Conservation (phyloP, 1,284 basidiomycete species). For the Tausonia pullulans region DNA sequence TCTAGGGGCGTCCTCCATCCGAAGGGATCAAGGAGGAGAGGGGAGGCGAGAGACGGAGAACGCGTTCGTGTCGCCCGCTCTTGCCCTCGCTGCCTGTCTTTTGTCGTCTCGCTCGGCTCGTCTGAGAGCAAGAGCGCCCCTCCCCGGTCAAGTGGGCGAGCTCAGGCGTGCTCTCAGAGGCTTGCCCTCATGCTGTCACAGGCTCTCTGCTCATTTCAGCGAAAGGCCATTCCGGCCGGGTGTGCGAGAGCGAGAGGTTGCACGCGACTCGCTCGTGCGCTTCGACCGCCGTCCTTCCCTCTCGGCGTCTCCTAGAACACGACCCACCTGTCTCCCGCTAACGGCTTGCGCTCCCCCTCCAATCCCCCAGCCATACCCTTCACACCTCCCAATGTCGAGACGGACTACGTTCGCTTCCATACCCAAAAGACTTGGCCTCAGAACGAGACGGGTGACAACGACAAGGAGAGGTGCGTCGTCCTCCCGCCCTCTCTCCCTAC, state of each 20-base stretch:
- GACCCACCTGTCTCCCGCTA: no score
- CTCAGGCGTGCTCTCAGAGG: no score
- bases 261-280: no score
- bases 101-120: neutral
- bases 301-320: no score
- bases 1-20: no score
- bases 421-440: constrained; percentile 16
- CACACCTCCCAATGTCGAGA: constrained; percentile 6
- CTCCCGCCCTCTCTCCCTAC: neutral
- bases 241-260: no score
- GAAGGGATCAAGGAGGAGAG: no score
- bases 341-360: no score
- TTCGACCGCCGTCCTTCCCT: no score
- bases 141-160: no score
- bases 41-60: no score
- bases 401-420: constrained; percentile 15
- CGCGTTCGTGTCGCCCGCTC: neutral
- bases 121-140: neutral
- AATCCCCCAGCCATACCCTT: constrained; percentile 9
- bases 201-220: neutral
- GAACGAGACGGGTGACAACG: constrained; percentile 1
- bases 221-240: no score
- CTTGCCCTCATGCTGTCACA: neutral
- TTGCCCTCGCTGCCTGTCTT: neutral
- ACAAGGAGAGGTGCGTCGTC: neutral